A percentile compares a stretch with the other conserved stretches of the same genome.
Evolutionary conservation across 192 early-diverging fungal genomes (phyloP).

Genomic region (Spizellomyces sp.): DNA sequence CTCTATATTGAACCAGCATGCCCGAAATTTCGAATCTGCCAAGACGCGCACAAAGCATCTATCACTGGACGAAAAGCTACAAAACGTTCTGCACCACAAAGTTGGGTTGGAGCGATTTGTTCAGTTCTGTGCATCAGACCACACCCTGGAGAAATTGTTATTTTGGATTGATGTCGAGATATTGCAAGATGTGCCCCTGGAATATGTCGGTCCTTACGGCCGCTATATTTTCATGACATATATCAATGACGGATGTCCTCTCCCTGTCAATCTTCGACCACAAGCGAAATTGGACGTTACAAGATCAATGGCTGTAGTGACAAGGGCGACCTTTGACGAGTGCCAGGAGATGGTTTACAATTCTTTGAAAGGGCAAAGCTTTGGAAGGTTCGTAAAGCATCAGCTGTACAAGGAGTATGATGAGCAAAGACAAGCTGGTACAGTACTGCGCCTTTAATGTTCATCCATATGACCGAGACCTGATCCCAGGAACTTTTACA

Average conservation of each 20-base stretch:
- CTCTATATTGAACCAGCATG: background rate
- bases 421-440: background rate
- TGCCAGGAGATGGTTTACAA: background rate
- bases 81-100: background rate
- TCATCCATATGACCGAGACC: background rate
- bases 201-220: background rate
- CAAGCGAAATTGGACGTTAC: background rate
- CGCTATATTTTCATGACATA: background rate
- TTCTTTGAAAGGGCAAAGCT: background rate
- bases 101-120: background rate
- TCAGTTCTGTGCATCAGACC: background rate
- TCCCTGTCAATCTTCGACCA: background rate
- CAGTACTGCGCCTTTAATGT: too few relatives aligned
- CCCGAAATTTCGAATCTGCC: background rate
- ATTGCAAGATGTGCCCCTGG: background rate
- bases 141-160: background rate
- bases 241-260: background rate
- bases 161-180: slow-evolving; percentile 1
- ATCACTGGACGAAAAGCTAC: background rate
- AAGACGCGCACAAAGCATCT: background rate
- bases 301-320: background rate
- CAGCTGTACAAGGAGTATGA: background rate
- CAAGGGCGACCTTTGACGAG: background rate
- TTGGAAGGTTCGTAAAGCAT: background rate
- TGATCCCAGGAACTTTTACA: background rate